Evolutionary conservation across 2,329 filamentous ascomycete genomes (phyloP).

Genomic region (Hypoxylon sp.): DNA sequence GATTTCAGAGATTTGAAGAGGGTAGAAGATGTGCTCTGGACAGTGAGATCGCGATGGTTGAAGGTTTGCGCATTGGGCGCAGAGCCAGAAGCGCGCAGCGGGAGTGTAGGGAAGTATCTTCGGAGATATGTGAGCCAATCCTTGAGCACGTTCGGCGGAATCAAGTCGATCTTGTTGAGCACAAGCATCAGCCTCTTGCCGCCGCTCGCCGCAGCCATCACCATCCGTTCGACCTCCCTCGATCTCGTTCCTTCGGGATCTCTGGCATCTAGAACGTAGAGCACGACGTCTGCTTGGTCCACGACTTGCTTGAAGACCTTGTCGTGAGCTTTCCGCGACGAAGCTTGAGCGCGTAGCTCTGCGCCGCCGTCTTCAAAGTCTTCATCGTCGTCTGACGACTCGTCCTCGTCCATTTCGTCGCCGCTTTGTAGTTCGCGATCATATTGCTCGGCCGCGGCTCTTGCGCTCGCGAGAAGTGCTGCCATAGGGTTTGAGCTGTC

Average conservation of each 20-base stretch:
- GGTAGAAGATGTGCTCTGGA: conserved; percentile 86
- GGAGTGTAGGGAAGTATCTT: conserved; percentile 91
- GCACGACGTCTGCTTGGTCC: conserved; percentile 88
- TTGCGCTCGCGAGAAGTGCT: conserved; percentile 87
- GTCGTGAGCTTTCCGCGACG: conserved; percentile 89
- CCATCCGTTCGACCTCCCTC: conserved; percentile 88
- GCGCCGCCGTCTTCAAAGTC: conserved; percentile 65
- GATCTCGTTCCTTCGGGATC: conserved; percentile 93
- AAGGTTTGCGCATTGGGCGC: conserved; percentile 91
- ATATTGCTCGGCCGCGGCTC: conserved; percentile 82
- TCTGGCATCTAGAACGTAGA: conserved; percentile 93
- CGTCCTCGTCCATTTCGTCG: conserved; percentile 72
- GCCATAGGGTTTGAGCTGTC: conserved; percentile 90
- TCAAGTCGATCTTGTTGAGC: conserved; percentile 95
- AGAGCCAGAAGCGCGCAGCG: conserved; percentile 85
- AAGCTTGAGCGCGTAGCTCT: conserved; percentile 67
- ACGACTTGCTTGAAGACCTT: conserved; percentile 96
- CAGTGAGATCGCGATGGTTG: conserved; percentile 90
- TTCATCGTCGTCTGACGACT: conserved; percentile 59
- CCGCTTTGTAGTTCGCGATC: conserved; percentile 75
- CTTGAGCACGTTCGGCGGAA: conserved; percentile 85
- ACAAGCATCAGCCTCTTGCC: conserved; percentile 92
- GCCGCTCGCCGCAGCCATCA: conserved; percentile 88
- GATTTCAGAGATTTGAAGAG: conserved; percentile 93
- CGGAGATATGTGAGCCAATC: conserved; percentile 88